Base-by-base conservation (phyloP, 257 asterid species). In the Hygrophila difformis region DNA sequence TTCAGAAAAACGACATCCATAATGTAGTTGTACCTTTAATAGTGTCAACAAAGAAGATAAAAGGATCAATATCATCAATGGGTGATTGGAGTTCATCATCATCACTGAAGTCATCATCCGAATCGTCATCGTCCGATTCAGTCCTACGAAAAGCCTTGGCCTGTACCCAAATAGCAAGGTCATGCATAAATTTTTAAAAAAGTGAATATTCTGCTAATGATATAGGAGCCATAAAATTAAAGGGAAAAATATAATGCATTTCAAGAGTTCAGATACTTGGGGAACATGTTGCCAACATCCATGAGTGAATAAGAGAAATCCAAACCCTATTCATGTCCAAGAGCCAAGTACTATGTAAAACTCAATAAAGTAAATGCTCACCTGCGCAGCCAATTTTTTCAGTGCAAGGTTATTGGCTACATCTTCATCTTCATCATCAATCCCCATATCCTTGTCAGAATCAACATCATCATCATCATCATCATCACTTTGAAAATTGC, bases 31-130 rank as follows among this genome's bases (percentile, higher is more conserved):
- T 72, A 91, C 99, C 94, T 78, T 80, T 78, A 23, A 83, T 44
- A 12, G 87, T 69, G 60, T 86, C 99, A 44, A 86, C 99, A 71
- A 91, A 91, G 73, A 76, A 83, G 63, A 91, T 56, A 51, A 83
- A 91, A 6, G 99, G 99, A 47, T 91, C 99, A 43, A 91, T 81
- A 8, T 91, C 95, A 70, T 91, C 97, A 28, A 91, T 79, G 22
- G 99, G 99, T 8, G 99, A 91, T 37, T 91, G 99, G 71, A 87
- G 44, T 47, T 91, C 99, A 59, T 86, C 97, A 39, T 83, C 99
- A n/a, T 87, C 99, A 64, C 94, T 87, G 62, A 84, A 80, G 71
- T 82, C 96, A 31, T 86, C 99, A 50, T 82, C 94, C 0, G 81
- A 61, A 67, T 86, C 94, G 12, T n/a, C n/a, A n/a, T n/a, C n/a